A percentile compares a stretch with the other conserved stretches of the same genome.
phyloP scores from a whole-genome alignment of 2,329 filamentous ascomycete genomes.

The Aureobasidium sp. region DNA sequence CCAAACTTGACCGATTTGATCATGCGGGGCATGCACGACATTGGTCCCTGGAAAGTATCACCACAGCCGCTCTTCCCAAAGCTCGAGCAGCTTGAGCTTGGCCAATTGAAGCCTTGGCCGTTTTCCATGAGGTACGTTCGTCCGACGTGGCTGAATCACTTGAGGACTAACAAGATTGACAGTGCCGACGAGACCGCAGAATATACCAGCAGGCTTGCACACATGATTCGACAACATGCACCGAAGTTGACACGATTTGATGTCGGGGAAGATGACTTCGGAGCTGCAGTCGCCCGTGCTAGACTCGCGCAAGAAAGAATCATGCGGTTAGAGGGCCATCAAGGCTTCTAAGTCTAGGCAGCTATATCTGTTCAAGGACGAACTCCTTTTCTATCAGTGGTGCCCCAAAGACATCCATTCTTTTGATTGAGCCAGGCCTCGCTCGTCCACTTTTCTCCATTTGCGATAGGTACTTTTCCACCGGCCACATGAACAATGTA shows the following conservation, averaged over 20 bases:
- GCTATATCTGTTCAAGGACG: too few relatives aligned
- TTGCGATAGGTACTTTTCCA: too few relatives aligned
- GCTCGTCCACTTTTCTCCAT: too few relatives aligned
- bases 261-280: not conserved
- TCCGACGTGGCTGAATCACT: not conserved
- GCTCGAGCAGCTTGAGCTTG: not conserved
- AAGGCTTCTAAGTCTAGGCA: too few relatives aligned
- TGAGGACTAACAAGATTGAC: not conserved
- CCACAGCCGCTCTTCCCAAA: not conserved
- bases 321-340: too few relatives aligned
- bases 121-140: not conserved
- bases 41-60: not conserved
- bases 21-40: conserved; percentile 4
- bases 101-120: conserved; percentile 2
- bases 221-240: not conserved
- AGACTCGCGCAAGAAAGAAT: too few relatives aligned
- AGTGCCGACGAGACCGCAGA: not conserved
- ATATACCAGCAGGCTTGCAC: not conserved
- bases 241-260: not conserved
- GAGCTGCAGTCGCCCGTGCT: not conserved
- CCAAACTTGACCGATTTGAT: not conserved
- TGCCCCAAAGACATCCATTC: too few relatives aligned
- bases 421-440: too few relatives aligned
- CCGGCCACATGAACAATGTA: too few relatives aligned
- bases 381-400: too few relatives aligned